Evolutionary conservation across 164 flowering plant species (phyloP).

Genomic region (Malania oleifera): DNA sequence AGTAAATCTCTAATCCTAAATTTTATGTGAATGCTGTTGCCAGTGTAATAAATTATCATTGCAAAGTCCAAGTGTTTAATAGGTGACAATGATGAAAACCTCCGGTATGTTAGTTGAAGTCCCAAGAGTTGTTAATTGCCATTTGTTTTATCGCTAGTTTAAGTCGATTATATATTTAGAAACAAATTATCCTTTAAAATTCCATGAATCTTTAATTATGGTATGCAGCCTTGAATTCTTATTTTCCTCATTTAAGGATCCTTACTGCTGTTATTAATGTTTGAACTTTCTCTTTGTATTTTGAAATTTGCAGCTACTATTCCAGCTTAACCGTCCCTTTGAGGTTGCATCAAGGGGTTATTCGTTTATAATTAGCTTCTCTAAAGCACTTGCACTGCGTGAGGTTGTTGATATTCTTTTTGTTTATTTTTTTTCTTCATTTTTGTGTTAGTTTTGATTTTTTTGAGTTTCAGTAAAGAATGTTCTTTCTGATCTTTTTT

Average conservation of each 20-base stretch:
- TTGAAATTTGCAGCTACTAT: slow-evolving; percentile 56
- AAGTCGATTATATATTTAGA: too few relatives aligned
- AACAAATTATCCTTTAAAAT: too few relatives aligned
- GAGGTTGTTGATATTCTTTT: slow-evolving; percentile 49
- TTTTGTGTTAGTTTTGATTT: background rate
- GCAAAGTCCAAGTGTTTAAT: too few relatives aligned
- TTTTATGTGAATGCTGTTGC: too few relatives aligned
- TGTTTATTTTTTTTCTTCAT: background rate
- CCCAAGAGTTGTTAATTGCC: too few relatives aligned
- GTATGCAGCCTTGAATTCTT: too few relatives aligned
- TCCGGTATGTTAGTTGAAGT: too few relatives aligned
- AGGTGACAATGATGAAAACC: too few relatives aligned
- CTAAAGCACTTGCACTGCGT: slow-evolving; percentile 66
- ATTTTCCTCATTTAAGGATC: background rate
- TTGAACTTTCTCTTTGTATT: slow-evolving; percentile 3
- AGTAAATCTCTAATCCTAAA: too few relatives aligned
- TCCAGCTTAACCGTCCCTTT: slow-evolving; percentile 80
- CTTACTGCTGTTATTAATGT: background rate
- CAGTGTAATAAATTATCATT: too few relatives aligned
- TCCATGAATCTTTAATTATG: too few relatives aligned
- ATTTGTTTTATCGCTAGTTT: too few relatives aligned
- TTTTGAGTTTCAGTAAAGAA: background rate
- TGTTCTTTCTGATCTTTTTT: slow-evolving; percentile 8
- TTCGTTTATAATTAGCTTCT: slow-evolving; percentile 78
- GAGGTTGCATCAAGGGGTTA: slow-evolving; percentile 96